Base-by-base conservation (phyloP, 1,139 yeast genomes). In the Pichia sp. region DNA sequence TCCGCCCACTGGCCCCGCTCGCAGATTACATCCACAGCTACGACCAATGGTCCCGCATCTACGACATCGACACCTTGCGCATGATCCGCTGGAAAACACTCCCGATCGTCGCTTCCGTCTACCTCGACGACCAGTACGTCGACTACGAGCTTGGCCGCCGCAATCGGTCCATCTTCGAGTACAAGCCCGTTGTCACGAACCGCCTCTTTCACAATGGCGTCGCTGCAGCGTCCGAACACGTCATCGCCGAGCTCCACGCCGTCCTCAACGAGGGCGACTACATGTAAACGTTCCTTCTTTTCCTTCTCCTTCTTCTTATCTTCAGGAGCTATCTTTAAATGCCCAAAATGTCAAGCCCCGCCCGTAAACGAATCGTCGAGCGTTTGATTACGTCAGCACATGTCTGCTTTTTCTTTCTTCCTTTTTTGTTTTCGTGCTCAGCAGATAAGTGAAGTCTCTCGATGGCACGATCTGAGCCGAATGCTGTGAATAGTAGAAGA, bases 201-300 rank as follows among this genome's bases (percentile, higher is more conserved):
- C 81, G 79, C 55, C 74, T 66, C 51, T 77, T 80, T 64, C 85
- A 80, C 60, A 73, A 76, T 56, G 85, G 84, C 0, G 55, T 78
- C 18, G 64, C 80, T 36, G 72, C 72, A 1, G 70, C 73, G 52
- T 70, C 81, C 1, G 70, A 54, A 1, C 46, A 41, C 4, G 55
- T 79, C 1, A 61, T 79, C 55, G 74, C 72, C 1, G 63, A 69
- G 12, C 66, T 79, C 51, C 73, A 76, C 60, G 62, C 58, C 21
- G 62, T 79, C 39, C 60, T 78, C 18, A 74, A 74, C n/a, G 59
- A 65, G 10, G 82, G 61, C 5, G 50, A 77, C 41, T 66, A 74
- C 22, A 80, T 78, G 61, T 78, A 62, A 57, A 10, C 26, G 21
- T 19, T 6, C 18, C 40, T 18, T 47, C n/a, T 28, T 22, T 13